phyloP scores from a whole-genome alignment of 805 yeast genomes.

The Peterozyma toletana region DNA sequence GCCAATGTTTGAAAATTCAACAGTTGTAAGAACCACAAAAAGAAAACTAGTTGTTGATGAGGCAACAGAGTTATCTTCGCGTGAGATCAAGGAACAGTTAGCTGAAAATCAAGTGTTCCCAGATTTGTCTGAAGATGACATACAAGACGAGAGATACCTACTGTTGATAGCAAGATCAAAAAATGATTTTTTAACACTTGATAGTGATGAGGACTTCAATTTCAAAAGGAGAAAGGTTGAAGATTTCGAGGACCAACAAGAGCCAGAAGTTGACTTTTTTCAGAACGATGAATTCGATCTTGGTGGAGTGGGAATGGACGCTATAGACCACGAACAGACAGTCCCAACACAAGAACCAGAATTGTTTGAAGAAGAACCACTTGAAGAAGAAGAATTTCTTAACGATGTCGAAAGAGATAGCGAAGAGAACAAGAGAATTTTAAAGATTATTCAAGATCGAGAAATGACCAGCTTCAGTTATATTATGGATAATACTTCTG shows the following conservation, averaged over 20 bases:
- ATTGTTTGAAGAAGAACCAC: constrained; percentile 3
- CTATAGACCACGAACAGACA: background rate
- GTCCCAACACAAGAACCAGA: constrained; percentile 2
- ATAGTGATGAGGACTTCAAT: background rate
- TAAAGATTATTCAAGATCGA: constrained; percentile 13
- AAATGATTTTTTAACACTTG: too few species aligned
- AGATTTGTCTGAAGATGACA: constrained; percentile 8
- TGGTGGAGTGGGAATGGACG: constrained; percentile 10
- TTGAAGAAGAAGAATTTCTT: constrained; percentile 1
- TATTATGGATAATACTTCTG: constrained; percentile 21
- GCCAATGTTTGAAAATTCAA: constrained; percentile 22
- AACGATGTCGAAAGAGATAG: background rate
- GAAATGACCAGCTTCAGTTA: constrained; percentile 25
- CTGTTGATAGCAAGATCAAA: background rate
- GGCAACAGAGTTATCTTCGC: constrained; percentile 34
- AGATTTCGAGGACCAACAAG: constrained; percentile 1
- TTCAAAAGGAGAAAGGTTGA: constrained; percentile 13
- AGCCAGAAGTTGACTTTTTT: constrained; percentile 10
- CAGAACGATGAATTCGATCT: constrained; percentile 15
- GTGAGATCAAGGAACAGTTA: constrained; percentile 23
- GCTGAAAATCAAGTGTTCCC: constrained; percentile 15
- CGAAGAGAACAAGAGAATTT: background rate
- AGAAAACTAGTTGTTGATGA: constrained; percentile 40
- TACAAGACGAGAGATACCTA: background rate
- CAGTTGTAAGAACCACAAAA: constrained; percentile 42